Percentiles rank a stretch among this genome's conserved stretches.
phyloP scores from a whole-genome alignment of 176 grass and related monocot genomes.

The Neostapfia colusana region DNA sequence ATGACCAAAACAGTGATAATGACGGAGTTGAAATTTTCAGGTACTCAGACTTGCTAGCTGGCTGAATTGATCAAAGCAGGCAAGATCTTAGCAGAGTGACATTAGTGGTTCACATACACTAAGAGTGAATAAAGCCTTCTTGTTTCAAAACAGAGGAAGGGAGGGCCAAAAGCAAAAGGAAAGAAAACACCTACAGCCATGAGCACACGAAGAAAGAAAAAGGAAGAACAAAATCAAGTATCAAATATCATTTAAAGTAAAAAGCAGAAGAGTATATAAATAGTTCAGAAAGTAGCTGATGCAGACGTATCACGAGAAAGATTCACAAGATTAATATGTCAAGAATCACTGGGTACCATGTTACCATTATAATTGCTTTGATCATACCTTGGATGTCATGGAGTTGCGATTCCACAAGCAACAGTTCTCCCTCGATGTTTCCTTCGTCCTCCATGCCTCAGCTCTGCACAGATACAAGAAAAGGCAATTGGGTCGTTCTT shows the following conservation, averaged over 20 bases:
- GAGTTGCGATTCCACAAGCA: conserved; percentile 74
- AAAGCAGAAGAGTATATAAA: neutral
- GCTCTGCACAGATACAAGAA: neutral
- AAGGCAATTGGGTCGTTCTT: neutral
- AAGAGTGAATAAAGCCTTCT: conserved; percentile 5
- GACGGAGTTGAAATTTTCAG: neutral
- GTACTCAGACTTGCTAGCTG: neutral
- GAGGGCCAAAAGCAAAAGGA: neutral
- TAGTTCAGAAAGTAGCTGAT: neutral
- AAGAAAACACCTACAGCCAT: neutral
- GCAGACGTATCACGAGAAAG: neutral
- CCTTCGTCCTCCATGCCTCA: conserved; percentile 45
- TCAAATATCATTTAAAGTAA: neutral
- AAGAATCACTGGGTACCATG: neutral
- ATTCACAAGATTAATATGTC: neutral
- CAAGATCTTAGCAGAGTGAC: neutral
- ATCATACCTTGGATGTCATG: conserved; percentile 79
- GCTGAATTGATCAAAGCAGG: neutral
- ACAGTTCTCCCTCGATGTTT: conserved; percentile 56
- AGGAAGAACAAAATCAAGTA: neutral
- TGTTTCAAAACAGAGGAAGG: neutral
- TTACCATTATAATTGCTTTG: neutral
- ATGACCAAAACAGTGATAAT: neutral
- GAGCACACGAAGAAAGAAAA: neutral
- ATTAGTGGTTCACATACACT: neutral